Percentiles rank a stretch among this genome's conserved stretches.
Evolutionary conservation across 345 rosid genomes (phyloP).

Genomic region (Melaleuca quinquenervia): DNA sequence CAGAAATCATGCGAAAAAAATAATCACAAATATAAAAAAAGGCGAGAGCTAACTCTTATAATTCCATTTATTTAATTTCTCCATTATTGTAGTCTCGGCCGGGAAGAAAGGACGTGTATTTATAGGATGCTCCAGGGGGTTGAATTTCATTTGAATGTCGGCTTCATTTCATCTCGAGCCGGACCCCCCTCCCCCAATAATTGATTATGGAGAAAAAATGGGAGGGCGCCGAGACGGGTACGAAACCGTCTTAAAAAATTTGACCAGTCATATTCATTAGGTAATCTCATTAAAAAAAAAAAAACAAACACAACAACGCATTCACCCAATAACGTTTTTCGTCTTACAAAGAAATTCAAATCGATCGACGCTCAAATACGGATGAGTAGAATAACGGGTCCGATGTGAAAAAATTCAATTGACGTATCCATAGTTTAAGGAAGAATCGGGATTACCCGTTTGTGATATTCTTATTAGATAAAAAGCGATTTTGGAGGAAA

Average conservation of each 20-base stretch:
- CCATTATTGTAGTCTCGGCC: background rate
- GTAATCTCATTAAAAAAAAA: too few species aligned
- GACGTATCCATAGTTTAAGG: too few species aligned
- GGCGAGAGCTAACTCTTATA: background rate
- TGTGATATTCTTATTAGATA: fast-evolving
- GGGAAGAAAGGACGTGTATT: background rate
- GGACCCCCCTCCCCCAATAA: background rate
- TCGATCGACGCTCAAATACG: too few species aligned
- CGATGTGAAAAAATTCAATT: too few species aligned
- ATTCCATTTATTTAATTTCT: background rate
- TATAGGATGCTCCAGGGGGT: background rate
- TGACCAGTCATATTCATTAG: background rate
- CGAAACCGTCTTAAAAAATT: background rate
- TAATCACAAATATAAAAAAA: background rate
- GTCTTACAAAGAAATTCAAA: background rate
- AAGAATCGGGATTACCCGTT: too few species aligned
- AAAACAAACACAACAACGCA: too few species aligned
- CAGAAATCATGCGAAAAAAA: background rate
- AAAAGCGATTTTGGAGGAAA: background rate
- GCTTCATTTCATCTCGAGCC: slow-evolving; percentile 1
- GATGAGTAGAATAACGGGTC: too few species aligned
- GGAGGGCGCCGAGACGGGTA: background rate
- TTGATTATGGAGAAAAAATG: background rate
- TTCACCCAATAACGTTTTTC: background rate
- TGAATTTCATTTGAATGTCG: slow-evolving; percentile 3